These are phyloP conservation scores for Bruguiera parviflora DNA, from an alignment of 345 rosid genomes.

Conservation along the genomic window DNA sequence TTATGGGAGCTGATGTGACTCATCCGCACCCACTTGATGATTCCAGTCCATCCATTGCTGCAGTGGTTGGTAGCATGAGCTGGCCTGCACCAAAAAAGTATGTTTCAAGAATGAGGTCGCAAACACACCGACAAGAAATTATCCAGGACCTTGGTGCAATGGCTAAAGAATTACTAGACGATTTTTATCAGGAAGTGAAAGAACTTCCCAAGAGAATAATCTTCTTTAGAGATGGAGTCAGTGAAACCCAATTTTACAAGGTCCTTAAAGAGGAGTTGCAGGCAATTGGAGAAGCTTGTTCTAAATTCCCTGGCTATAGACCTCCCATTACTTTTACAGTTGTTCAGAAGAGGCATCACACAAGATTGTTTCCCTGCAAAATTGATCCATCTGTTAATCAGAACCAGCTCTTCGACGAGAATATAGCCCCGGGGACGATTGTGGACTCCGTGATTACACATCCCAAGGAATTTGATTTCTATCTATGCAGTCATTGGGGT, in stretches of 20 bases:
- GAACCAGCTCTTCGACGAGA: slow-evolving; percentile 44
- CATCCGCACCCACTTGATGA: slow-evolving; percentile 97
- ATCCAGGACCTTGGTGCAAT: slow-evolving; percentile 78
- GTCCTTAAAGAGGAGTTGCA: slow-evolving; percentile 73
- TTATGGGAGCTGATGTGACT: slow-evolving; percentile 98
- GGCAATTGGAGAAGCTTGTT: slow-evolving; percentile 64
- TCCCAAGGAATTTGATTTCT: slow-evolving; percentile 89
- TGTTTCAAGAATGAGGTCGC: slow-evolving; percentile 87
- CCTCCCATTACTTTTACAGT: slow-evolving; percentile 81
- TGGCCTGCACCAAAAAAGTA: slow-evolving; percentile 98
- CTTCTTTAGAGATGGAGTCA: slow-evolving; percentile 92
- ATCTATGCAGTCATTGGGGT: slow-evolving; percentile 89
- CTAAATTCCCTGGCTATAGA: slow-evolving; percentile 49
- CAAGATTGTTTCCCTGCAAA: slow-evolving; percentile 67
- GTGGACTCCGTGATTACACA: slow-evolving; percentile 90
- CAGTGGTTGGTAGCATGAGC: slow-evolving; percentile 98
- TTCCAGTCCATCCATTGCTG: slow-evolving; percentile 90
- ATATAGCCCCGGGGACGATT: slow-evolving; percentile 85
- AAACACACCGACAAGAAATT: slow-evolving; percentile 90
- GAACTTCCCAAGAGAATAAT: slow-evolving; percentile 78
- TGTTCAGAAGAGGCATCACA: slow-evolving; percentile 94
- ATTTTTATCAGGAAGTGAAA: slow-evolving; percentile 55
- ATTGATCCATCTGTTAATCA: slow-evolving; percentile 28
- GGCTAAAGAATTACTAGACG: slow-evolving; percentile 81
- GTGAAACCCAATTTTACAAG: slow-evolving; percentile 87